Conservation (phyloP, 768 basidiomycete species). For the Pisolithus sp. region DNA sequence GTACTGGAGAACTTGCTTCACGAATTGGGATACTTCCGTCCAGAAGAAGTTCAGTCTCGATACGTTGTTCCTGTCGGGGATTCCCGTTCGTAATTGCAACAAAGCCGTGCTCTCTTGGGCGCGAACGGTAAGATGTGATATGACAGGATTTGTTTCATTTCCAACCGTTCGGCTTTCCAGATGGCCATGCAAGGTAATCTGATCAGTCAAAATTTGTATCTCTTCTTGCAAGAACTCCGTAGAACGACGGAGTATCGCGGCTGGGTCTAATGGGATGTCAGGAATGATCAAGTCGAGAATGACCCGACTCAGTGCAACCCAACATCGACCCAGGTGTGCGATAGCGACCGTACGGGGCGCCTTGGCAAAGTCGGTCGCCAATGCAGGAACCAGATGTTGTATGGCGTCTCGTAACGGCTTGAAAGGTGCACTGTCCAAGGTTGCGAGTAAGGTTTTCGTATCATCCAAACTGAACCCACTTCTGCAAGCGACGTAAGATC, state of each 20-base stretch:
- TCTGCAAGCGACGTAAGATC: conserved; percentile 6
- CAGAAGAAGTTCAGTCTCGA: conserved; percentile 58
- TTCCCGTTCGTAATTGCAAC: conserved; percentile 13
- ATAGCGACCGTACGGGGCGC: conserved; percentile 21
- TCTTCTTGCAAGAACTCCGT: conserved; percentile 40
- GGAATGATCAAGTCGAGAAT: conserved; percentile 75
- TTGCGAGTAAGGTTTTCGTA: conserved; percentile 20
- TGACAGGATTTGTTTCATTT: conserved; percentile 43
- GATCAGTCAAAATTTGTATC: conserved; percentile 33
- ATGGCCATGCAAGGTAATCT: conserved; percentile 47
- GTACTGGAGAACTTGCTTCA: conserved; percentile 45
- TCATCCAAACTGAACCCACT: conserved; percentile 11
- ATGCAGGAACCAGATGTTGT: conserved; percentile 22
- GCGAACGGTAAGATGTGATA: conserved; percentile 37
- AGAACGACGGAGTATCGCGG: conserved; percentile 49
- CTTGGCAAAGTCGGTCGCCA: conserved; percentile 14
- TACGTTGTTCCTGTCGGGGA: conserved; percentile 36
- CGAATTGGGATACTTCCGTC: conserved; percentile 74
- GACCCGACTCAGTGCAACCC: conserved; percentile 54
- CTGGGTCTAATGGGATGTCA: conserved; percentile 81
- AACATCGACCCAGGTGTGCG: conserved; percentile 39
- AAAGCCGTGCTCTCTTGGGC: conserved; percentile 28
- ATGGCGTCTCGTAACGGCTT: conserved; percentile 31
- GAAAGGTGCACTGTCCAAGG: conserved; percentile 30
- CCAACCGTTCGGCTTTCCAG: conserved; percentile 56